Evolutionary conservation across 2,329 filamentous ascomycete genomes (phyloP).

Genomic region (Xylaria sp.): DNA sequence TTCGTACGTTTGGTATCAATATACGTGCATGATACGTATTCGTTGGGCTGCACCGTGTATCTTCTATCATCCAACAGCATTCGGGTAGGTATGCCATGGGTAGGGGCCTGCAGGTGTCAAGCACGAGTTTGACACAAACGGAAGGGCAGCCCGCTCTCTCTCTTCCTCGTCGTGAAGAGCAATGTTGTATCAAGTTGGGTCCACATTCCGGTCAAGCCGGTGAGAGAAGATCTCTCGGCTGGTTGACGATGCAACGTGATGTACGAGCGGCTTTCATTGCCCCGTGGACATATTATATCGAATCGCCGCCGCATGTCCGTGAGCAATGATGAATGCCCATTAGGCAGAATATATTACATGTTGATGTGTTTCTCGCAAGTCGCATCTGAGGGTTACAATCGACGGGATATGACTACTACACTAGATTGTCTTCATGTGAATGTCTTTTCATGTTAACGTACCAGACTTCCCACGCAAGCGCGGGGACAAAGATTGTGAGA

Average conservation of each 20-base stretch:
- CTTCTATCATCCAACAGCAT: constrained; percentile 3
- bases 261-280: not conserved
- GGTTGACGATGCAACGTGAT: constrained; percentile 14
- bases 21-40: constrained; percentile 5
- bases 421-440: constrained; percentile 11
- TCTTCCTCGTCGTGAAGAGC: constrained; percentile 5
- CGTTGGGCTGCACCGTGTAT: constrained; percentile 14
- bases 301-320: not conserved
- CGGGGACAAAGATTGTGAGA: not conserved
- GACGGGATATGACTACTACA: not conserved
- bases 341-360: not conserved
- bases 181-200: not conserved
- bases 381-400: not conserved
- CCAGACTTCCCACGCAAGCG: constrained; percentile 10
- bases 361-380: not conserved
- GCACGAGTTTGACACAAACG: constrained; percentile 30
- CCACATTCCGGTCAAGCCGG: constrained; percentile 26
- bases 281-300: constrained; percentile 11
- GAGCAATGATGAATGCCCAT: not conserved
- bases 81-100: constrained; percentile 15
- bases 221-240: constrained; percentile 11
- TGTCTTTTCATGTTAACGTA: constrained; percentile 13
- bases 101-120: constrained; percentile 33
- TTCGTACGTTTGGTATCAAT: constrained; percentile 10
- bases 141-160: constrained; percentile 9